A percentile compares a stretch with the other conserved stretches of the same genome.
Evolutionary conservation across 2,329 filamentous ascomycete species (phyloP).

Genomic region (Colletotrichum tofieldiae): DNA sequence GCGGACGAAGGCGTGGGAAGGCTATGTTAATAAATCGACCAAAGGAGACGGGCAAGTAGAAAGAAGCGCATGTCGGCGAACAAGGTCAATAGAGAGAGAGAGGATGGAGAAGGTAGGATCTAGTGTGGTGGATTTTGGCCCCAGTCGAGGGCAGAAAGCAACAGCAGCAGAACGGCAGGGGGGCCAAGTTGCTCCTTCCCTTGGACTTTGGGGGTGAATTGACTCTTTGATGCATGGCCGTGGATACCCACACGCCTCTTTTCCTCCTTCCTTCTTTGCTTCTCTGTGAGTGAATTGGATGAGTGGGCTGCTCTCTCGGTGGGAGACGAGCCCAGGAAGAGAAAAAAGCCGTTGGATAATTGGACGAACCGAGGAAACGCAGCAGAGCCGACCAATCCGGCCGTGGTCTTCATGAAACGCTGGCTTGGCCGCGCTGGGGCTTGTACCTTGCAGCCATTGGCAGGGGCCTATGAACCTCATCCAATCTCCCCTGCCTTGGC

Average conservation of each 20-base stretch:
- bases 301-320: conserved; percentile 19
- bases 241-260: conserved; percentile 29
- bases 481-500: conserved; percentile 14
- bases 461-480: conserved; percentile 22
- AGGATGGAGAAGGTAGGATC: conserved; percentile 17
- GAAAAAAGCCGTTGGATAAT: conserved; percentile 32
- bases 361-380: conserved; percentile 33
- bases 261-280: conserved; percentile 24
- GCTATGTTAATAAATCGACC: conserved; percentile 25
- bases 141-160: conserved; percentile 4
- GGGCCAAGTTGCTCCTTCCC: conserved; percentile 16
- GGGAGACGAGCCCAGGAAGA: conserved; percentile 12
- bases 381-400: conserved; percentile 35
- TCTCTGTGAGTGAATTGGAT: neutral
- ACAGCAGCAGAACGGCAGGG: conserved; percentile 8
- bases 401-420: conserved; percentile 35
- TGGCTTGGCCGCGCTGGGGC: conserved; percentile 29
- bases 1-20: conserved; percentile 20
- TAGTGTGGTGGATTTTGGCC: conserved; percentile 11
- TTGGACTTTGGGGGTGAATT: conserved; percentile 12
- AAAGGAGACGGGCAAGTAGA: conserved; percentile 6
- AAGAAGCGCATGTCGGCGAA: conserved; percentile 28
- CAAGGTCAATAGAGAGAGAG: conserved; percentile 15
- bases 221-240: conserved; percentile 13
- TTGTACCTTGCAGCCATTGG: conserved; percentile 38